Evolutionary conservation across 257 asterid species (phyloP).

Genomic region (Nicotiana noctiflora): DNA sequence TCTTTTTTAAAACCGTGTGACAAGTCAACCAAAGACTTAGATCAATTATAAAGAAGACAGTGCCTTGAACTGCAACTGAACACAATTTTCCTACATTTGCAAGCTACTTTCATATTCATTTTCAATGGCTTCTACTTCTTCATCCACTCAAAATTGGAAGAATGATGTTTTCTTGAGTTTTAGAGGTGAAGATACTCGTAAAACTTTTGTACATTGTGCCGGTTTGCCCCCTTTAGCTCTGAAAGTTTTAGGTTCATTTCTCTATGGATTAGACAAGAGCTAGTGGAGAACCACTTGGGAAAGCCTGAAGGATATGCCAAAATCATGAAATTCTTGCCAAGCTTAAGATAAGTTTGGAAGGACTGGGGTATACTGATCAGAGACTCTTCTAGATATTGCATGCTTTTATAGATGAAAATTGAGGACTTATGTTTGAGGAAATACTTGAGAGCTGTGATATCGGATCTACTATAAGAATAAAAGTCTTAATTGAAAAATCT

Average conservation of each 20-base stretch:
- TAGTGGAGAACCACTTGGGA: neutral
- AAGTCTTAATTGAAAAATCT: conserved; percentile 7
- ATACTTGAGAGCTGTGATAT: conserved; percentile 4
- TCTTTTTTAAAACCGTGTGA: neutral
- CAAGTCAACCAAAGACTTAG: neutral
- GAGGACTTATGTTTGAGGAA: conserved; percentile 3
- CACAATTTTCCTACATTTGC: neutral
- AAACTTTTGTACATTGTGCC: neutral
- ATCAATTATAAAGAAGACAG: neutral
- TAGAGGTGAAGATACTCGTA: conserved; percentile 11
- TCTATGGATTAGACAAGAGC: neutral
- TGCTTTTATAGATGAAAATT: conserved; percentile 2
- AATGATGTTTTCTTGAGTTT: conserved; percentile 12
- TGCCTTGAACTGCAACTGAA: neutral
- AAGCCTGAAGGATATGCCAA: neutral
- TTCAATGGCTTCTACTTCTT: neutral
- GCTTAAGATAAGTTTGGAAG: conserved; percentile 15
- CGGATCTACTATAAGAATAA: neutral
- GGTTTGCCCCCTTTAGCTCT: conserved; percentile 13
- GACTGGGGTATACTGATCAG: neutral
- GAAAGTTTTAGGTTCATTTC: conserved; percentile 11
- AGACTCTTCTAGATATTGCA: conserved; percentile 1
- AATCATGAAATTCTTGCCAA: neutral
- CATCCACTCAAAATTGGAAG: neutral
- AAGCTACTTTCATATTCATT: neutral